A percentile compares a stretch with the other conserved stretches of the same genome.
These are phyloP conservation scores for Neurospora sp. DNA, from an alignment of 495 filamentous ascomycete genomes.

Conservation along the genomic window DNA sequence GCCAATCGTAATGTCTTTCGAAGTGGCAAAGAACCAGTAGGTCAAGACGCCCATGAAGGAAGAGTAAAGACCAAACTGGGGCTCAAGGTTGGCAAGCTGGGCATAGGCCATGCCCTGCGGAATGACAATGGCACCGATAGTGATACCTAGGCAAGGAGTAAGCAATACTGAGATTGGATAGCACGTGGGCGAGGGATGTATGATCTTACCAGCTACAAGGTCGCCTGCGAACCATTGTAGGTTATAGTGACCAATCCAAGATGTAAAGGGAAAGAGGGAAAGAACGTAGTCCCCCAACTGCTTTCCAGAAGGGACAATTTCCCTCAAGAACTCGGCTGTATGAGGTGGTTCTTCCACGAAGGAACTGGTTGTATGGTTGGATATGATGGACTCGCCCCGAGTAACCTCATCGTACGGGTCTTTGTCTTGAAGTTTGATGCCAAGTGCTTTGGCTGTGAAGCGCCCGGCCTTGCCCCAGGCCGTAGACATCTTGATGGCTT, in stretches of 20 bases:
- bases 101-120: conserved; percentile 98
- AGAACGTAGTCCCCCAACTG: conserved; percentile 50
- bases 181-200: background rate
- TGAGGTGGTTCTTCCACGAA: conserved; percentile 81
- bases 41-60: conserved; percentile 95
- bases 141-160: conserved; percentile 53
- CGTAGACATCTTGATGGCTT: background rate
- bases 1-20: conserved; percentile 98
- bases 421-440: conserved; percentile 70
- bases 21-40: conserved; percentile 99
- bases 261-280: conserved; percentile 74
- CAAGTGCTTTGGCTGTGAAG: conserved; percentile 65
- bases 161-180: background rate
- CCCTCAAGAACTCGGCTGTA: conserved; percentile 56
- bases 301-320: conserved; percentile 45
- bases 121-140: conserved; percentile 90
- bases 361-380: conserved; percentile 61
- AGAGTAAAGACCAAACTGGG: conserved; percentile 86
- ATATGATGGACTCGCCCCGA: conserved; percentile 70
- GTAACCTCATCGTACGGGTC: conserved; percentile 50
- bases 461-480: conserved; percentile 48
- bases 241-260: conserved; percentile 87
- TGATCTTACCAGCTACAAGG: conserved; percentile 67
- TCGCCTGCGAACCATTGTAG: conserved; percentile 80
- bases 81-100: conserved; percentile 62